Conservation (phyloP, 306 rosid species). For the Prunus campanulata region DNA sequence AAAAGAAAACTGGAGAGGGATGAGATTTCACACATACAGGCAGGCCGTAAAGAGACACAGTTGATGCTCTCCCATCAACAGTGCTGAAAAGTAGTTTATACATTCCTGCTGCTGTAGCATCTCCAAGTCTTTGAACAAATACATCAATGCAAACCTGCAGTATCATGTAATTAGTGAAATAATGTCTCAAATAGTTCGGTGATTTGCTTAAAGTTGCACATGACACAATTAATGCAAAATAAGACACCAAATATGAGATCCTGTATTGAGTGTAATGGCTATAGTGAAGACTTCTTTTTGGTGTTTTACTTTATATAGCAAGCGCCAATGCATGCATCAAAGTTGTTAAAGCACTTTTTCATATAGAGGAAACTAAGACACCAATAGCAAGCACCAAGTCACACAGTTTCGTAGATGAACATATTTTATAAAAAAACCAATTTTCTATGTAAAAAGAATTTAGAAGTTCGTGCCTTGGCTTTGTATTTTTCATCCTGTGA, state of each 20-base stretch:
- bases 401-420: neutral
- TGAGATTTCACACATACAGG: constrained; percentile 54
- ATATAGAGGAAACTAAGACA: neutral
- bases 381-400: neutral
- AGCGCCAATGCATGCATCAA: neutral
- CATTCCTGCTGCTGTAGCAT: constrained; percentile 94
- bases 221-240: neutral
- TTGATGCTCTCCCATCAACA: constrained; percentile 60
- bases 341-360: neutral
- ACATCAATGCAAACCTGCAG: constrained; percentile 90
- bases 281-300: neutral
- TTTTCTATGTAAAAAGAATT: constrained; percentile 11
- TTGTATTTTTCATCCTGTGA: constrained; percentile 97
- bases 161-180: constrained; percentile 5
- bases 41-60: constrained; percentile 64
- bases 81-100: constrained; percentile 70
- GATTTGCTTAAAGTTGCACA: neutral
- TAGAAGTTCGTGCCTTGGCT: constrained; percentile 63
- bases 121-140: constrained; percentile 92
- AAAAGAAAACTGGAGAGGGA: neutral
- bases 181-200: neutral
- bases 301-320: neutral
- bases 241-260: neutral
- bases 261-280: neutral
- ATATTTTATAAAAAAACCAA: neutral